A percentile compares a stretch with the other conserved stretches of the same genome.
Evolutionary conservation across 2,329 filamentous ascomycete genomes (phyloP).

Genomic region (Xylariaceae sp.): DNA sequence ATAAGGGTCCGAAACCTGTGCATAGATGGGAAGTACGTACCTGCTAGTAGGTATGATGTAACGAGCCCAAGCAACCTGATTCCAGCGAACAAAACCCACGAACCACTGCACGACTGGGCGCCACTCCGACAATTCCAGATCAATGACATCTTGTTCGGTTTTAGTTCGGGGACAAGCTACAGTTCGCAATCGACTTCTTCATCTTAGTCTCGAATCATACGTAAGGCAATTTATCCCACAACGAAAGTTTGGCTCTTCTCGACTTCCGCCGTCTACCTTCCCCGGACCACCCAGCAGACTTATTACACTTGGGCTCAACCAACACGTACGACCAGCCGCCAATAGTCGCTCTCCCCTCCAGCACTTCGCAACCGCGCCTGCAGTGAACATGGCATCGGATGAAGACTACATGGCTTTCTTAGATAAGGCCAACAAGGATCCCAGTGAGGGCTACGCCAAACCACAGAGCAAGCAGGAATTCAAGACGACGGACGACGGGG

Average conservation of each 20-base stretch:
- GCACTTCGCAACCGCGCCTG: conserved; percentile 15
- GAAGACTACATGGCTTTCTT: conserved; percentile 85
- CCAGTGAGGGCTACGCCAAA: conserved; percentile 62
- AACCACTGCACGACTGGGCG: conserved; percentile 15
- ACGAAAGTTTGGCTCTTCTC: background rate
- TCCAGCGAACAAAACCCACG: conserved; percentile 3
- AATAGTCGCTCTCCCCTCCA: background rate
- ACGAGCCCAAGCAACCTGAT: conserved; percentile 24
- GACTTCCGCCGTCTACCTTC: background rate
- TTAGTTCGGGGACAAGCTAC: conserved; percentile 1
- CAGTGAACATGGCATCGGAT: conserved; percentile 70
- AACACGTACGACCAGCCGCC: background rate
- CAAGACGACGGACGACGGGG: conserved; percentile 59
- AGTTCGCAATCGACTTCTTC: background rate
- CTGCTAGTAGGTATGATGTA: conserved; percentile 32
- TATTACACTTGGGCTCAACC: background rate
- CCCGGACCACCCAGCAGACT: background rate
- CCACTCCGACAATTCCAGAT: conserved; percentile 20
- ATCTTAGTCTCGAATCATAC: background rate
- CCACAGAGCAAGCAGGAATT: conserved; percentile 48
- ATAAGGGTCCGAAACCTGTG: too few species aligned
- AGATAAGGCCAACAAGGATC: conserved; percentile 83
- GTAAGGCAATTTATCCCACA: conserved; percentile 3
- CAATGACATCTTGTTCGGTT: conserved; percentile 26
- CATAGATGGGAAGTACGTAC: background rate